phyloP scores from a whole-genome alignment of 2,329 filamentous ascomycete genomes.

The Aspergillus sojae region DNA sequence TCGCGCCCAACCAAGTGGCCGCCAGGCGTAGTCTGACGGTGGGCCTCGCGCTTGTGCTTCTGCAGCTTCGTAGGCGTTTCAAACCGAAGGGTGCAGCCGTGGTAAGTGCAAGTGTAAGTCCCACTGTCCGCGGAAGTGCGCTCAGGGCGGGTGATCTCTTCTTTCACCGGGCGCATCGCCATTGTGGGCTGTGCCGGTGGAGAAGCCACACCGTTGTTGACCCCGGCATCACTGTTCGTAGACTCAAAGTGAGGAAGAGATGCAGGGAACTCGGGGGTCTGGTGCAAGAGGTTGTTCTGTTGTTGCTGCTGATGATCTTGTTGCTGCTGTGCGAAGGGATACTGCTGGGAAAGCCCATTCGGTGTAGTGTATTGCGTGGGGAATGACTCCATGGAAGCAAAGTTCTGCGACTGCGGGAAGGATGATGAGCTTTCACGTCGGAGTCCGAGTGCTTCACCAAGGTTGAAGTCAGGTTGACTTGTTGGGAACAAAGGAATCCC shows the following conservation, averaged over 20 bases:
- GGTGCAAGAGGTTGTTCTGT: slow-evolving; percentile 41
- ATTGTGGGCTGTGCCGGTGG: slow-evolving; percentile 36
- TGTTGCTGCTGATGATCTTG: slow-evolving; percentile 28
- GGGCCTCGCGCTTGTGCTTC: slow-evolving; percentile 93
- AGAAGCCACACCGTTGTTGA: slow-evolving; percentile 36
- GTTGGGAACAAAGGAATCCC: slow-evolving; percentile 69
- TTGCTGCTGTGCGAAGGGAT: slow-evolving; percentile 43
- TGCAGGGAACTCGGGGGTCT: slow-evolving; percentile 60
- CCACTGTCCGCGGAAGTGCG: slow-evolving; percentile 74
- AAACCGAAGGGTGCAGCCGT: slow-evolving; percentile 85
- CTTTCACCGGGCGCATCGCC: slow-evolving; percentile 37
- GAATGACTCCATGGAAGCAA: slow-evolving; percentile 47
- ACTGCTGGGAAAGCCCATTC: slow-evolving; percentile 54
- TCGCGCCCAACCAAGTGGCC: slow-evolving; percentile 46
- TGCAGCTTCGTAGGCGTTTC: slow-evolving; percentile 84
- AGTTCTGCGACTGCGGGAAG: slow-evolving; percentile 38
- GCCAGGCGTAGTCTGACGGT: slow-evolving; percentile 70
- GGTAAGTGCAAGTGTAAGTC: slow-evolving; percentile 95
- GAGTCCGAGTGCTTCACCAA: slow-evolving; percentile 41
- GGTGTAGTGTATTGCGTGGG: slow-evolving; percentile 44
- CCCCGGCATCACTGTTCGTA: slow-evolving; percentile 55
- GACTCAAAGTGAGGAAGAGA: slow-evolving; percentile 65
- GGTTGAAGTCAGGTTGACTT: slow-evolving; percentile 57
- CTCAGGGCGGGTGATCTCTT: slow-evolving; percentile 56
- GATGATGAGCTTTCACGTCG: slow-evolving; percentile 39